These are phyloP conservation scores for Xylariaceae sp. DNA, from an alignment of 2,329 filamentous ascomycete genomes.

Conservation along the genomic window DNA sequence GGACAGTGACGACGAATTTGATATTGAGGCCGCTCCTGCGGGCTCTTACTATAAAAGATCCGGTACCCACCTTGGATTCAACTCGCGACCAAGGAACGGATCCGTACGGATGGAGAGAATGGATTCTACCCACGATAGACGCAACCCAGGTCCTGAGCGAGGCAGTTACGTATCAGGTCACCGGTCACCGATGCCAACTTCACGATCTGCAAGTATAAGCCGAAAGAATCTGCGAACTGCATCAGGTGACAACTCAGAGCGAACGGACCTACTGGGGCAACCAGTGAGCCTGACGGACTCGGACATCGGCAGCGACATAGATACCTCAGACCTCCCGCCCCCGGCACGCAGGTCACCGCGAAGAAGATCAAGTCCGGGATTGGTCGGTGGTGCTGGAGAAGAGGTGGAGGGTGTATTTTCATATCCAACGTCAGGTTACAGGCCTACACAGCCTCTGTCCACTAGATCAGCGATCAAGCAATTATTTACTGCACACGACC, in stretches of 20 bases:
- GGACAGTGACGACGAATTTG: constrained; percentile 97
- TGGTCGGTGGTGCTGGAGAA: constrained; percentile 27
- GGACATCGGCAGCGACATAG: constrained; percentile 59
- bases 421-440: constrained; percentile 33
- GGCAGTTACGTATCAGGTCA: constrained; percentile 50
- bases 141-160: constrained; percentile 30
- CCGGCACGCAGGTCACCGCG: constrained; percentile 45
- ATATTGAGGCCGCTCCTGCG: constrained; percentile 72
- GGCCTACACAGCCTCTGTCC: constrained; percentile 47
- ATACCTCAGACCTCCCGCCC: constrained; percentile 61
- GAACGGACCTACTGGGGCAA: constrained; percentile 50
- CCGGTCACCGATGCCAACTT: constrained; percentile 40
- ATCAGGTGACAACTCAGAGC: constrained; percentile 44
- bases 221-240: constrained; percentile 44
- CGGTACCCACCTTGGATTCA: constrained; percentile 71
- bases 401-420: constrained; percentile 32
- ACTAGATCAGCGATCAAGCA: constrained; percentile 73
- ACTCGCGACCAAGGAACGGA: constrained; percentile 57
- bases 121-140: constrained; percentile 28
- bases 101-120: constrained; percentile 55
- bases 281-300: constrained; percentile 46
- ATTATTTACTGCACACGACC: constrained; percentile 79
- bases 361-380: constrained; percentile 36
- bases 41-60: constrained; percentile 77
- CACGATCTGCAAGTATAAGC: constrained; percentile 44